Percentiles rank a stretch among this genome's conserved stretches.
Conservation (phyloP, 176 grass and related monocot species). For the Ampelocalamus luodianensis region DNA sequence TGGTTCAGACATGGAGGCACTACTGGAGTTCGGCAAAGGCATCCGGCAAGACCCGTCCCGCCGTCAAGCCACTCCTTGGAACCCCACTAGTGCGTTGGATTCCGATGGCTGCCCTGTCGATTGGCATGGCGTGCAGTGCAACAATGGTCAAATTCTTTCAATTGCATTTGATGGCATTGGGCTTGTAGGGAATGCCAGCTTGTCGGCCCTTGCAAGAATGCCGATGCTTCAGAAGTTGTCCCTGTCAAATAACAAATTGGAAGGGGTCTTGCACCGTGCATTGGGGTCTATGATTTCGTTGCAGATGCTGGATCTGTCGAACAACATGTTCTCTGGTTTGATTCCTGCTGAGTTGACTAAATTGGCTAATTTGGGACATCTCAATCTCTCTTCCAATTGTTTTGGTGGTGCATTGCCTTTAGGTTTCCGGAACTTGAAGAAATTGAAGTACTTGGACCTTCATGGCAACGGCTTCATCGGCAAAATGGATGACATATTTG, state of each 20-base stretch:
- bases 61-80: constrained; percentile 57
- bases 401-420: constrained; percentile 59
- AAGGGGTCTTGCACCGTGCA: constrained; percentile 53
- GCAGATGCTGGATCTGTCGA: constrained; percentile 69
- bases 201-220: constrained; percentile 67
- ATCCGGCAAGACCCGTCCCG: constrained; percentile 59
- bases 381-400: constrained; percentile 78
- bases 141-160: constrained; percentile 57
- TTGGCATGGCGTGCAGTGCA: constrained; percentile 83
- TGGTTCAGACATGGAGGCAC: constrained; percentile 70
- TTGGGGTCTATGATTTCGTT: constrained; percentile 52
- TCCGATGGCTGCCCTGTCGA: constrained; percentile 75
- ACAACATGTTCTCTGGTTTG: constrained; percentile 59
- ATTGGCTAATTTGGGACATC: constrained; percentile 50
- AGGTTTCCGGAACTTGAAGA: constrained; percentile 64
- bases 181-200: constrained; percentile 69
- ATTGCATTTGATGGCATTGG: constrained; percentile 65
- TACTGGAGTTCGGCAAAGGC: constrained; percentile 74
- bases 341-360: constrained; percentile 59
- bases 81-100: constrained; percentile 56
- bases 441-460: constrained; percentile 74
- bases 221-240: constrained; percentile 79
- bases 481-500: constrained; percentile 65
- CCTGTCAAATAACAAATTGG: constrained; percentile 65
- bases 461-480: constrained; percentile 60